Conservation (phyloP, 441 rosid species). For the Capsella rubella region DNA sequence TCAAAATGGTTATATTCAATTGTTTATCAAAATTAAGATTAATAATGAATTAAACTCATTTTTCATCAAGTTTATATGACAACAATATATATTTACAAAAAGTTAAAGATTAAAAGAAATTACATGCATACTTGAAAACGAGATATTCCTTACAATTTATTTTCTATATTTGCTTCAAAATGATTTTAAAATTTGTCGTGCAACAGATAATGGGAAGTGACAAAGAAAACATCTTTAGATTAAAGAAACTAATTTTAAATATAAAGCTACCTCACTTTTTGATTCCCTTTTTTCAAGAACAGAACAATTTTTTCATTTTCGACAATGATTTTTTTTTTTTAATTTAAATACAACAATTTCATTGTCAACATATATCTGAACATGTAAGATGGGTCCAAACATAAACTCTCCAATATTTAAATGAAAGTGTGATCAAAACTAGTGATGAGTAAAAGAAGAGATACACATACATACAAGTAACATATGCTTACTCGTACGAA, state of each 20-base stretch:
- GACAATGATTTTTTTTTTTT: neutral
- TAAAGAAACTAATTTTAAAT: conserved; percentile 43
- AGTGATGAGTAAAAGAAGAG: conserved; percentile 48
- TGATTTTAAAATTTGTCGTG: conserved; percentile 10
- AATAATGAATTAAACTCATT: neutral
- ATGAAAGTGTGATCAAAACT: conserved; percentile 31
- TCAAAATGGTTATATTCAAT: neutral
- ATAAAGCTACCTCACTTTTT: conserved; percentile 42
- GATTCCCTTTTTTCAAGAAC: conserved; percentile 27
- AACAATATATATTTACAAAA: neutral
- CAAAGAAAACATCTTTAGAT: conserved; percentile 42
- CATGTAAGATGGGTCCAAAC: conserved; percentile 55
- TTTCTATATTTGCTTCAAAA: neutral
- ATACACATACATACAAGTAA: conserved; percentile 13
- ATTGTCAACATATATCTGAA: conserved; percentile 45
- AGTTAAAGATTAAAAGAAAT: neutral
- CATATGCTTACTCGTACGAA: conserved; percentile 4
- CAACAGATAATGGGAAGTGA: conserved; percentile 40
- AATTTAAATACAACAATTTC: neutral
- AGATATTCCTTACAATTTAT: conserved; percentile 2
- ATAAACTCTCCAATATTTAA: conserved; percentile 26
- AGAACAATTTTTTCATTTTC: conserved; percentile 20
- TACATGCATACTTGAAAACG: conserved; percentile 8
- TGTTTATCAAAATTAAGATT: neutral
- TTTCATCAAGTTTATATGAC: neutral